Conservation (phyloP, 768 basidiomycete genomes). For the Favolaschia claudopus region DNA sequence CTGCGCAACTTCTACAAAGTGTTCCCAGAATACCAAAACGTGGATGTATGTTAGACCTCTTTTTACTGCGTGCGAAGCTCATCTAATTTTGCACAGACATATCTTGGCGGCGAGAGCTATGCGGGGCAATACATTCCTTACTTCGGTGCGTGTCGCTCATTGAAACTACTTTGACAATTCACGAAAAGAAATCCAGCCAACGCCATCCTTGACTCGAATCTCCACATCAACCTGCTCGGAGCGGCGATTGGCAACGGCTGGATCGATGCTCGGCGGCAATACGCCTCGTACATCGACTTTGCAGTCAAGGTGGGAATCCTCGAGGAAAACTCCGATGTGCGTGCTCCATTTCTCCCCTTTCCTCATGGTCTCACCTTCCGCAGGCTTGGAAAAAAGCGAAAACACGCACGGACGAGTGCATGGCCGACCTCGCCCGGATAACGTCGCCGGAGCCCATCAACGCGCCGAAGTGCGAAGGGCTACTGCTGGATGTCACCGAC, state of each 20-base stretch:
- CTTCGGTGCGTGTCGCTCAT: slow-evolving; percentile 63
- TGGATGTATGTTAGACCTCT: slow-evolving; percentile 71
- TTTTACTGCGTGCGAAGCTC: not conserved
- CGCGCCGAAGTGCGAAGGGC: slow-evolving; percentile 62
- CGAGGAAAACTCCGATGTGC: slow-evolving; percentile 72
- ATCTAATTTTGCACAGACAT: slow-evolving; percentile 68
- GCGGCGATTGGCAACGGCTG: slow-evolving; percentile 97
- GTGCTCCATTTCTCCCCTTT: slow-evolving; percentile 27
- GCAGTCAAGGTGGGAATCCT: slow-evolving; percentile 81
- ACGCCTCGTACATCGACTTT: slow-evolving; percentile 89
- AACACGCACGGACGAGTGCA: slow-evolving; percentile 65
- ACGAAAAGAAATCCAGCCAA: slow-evolving; percentile 61
- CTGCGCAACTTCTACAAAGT: slow-evolving; percentile 86
- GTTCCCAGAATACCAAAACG: slow-evolving; percentile 85
- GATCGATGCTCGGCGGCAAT: slow-evolving; percentile 92
- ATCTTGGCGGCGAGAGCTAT: slow-evolving; percentile 94
- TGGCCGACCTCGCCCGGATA: slow-evolving; percentile 49
- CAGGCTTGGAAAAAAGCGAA: slow-evolving; percentile 72
- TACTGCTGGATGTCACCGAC: slow-evolving; percentile 56
- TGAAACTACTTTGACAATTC: not conserved
- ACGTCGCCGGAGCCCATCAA: slow-evolving; percentile 63
- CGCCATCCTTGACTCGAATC: slow-evolving; percentile 68
- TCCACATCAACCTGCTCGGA: slow-evolving; percentile 74
- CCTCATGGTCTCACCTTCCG: slow-evolving; percentile 2
- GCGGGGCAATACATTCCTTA: slow-evolving; percentile 99